Conservation (phyloP, 305 asterid genomes). For the Fraxinus paxiana region DNA sequence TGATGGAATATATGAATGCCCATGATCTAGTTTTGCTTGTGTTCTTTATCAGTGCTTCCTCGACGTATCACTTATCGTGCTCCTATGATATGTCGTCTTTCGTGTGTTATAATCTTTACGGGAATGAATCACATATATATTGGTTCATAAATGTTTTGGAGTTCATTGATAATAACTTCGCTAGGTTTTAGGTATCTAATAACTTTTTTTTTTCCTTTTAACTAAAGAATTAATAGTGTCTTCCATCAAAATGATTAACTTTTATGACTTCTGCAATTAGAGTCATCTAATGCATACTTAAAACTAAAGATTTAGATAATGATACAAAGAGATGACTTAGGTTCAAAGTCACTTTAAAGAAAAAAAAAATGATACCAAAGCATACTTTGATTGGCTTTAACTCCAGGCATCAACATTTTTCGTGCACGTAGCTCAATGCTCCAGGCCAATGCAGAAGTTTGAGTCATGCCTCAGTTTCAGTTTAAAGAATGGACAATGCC, state of each 20-base stretch:
- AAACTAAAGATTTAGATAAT: slow-evolving; percentile 1
- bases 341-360: slow-evolving; percentile 33
- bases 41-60: neutral
- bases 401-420: slow-evolving; percentile 25
- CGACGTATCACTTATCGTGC: neutral
- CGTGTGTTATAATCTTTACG: neutral
- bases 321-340: slow-evolving; percentile 33
- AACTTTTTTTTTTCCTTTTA: too few species aligned
- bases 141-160: neutral
- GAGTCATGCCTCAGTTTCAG: neutral
- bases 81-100: neutral
- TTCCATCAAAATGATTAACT: neutral
- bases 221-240: neutral
- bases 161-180: neutral
- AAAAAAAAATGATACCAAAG: neutral
- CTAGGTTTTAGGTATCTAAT: neutral
- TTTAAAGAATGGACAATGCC: too few species aligned
- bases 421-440: neutral
- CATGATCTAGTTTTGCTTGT: neutral
- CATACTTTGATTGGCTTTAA: slow-evolving; percentile 21
- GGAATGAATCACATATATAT: neutral
- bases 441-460: neutral
- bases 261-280: neutral
- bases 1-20: neutral
- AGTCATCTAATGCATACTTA: neutral